Evolutionary conservation across 257 asterid genomes (phyloP), one percentile per base, ranked within the genome.

Genomic region (Solanum clarkiae): DNA sequence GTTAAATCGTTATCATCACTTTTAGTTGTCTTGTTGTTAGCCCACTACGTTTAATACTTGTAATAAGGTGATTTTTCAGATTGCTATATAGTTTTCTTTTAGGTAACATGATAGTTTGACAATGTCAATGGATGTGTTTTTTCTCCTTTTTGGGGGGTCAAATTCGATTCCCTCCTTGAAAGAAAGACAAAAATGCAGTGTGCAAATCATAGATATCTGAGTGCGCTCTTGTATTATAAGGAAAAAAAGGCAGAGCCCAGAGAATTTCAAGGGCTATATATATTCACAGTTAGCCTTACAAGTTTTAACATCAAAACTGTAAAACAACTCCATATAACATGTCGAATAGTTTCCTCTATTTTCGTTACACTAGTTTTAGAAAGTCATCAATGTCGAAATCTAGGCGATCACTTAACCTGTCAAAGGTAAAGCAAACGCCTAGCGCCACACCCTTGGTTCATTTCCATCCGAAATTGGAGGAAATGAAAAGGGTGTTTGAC

Each of bases 401-500:
- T 72, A 24, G 85, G 40, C 84, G 36, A 55, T n/a, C 57, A 45
- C 18, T 75, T 75, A 22, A 42, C 47, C 22, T 32, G 1, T 18
- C 86, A n/a, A 40, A 66, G 22, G 4, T 3, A 32, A 66, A 26
- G 24, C 88, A 51, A 63, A 86, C 56, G 20, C 29, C 85, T 44
- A 60, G n/a, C 26, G 3, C 72, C 4, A 36, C 2, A 1, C n/a
- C 71, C 20, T 72, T 72, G 20, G 55, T n/a, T 20, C 59, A 16
- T 71, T 83, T 69, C 44, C 83, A 85, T 44, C 88, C 89, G 9
- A 87, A 45, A 16, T 36, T 13, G 51, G 91, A 89, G 14, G 93
- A 92, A 24, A 70, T 86, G 84, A 84, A 80, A 75, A 84, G 15
- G 36, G 87, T 90, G 3, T 90, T 92, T 84, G 65, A 59, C 88